These are phyloP conservation scores for Saccharomycopsis selenospora DNA, from an alignment of 805 yeast species.

Conservation along the genomic window DNA sequence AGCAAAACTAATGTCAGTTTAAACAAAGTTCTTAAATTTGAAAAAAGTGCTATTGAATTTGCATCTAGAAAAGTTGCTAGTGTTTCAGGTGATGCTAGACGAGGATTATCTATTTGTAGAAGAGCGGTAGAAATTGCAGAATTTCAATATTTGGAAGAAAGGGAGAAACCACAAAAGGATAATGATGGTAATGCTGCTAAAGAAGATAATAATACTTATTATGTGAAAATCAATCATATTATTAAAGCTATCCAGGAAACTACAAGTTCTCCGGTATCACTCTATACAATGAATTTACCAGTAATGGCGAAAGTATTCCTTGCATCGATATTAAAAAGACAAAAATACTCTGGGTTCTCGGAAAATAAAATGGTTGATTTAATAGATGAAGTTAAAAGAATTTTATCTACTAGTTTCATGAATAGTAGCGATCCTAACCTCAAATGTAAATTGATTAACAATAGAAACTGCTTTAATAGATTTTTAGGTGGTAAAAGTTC, in stretches of 20 bases:
- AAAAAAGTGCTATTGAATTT: constrained; percentile 76
- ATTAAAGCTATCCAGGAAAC: constrained; percentile 76
- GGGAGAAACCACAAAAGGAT: constrained; percentile 17
- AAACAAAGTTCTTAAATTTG: constrained; percentile 39
- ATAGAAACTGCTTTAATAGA: constrained; percentile 10
- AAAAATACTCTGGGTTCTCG: constrained; percentile 59
- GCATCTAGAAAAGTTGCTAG: constrained; percentile 92
- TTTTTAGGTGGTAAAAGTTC: constrained; percentile 1
- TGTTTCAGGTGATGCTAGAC: constrained; percentile 95
- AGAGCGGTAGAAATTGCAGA: constrained; percentile 89
- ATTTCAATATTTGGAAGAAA: constrained; percentile 38
- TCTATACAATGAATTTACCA: constrained; percentile 52
- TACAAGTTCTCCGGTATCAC: constrained; percentile 62
- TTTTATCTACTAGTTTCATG: constrained; percentile 35
- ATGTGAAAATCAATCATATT: constrained; percentile 67
- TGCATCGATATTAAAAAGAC: constrained; percentile 57
- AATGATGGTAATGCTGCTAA: constrained; percentile 15
- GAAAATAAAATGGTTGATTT: constrained; percentile 72
- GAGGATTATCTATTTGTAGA: constrained; percentile 82
- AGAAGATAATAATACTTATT: constrained; percentile 35
- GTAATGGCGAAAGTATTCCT: constrained; percentile 66
- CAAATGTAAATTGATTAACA: constrained; percentile 4
- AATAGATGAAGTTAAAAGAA: constrained; percentile 62
- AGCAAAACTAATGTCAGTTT: constrained; percentile 32
- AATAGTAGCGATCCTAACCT: constrained; percentile 8